Evolutionary conservation across 805 yeast species (phyloP).

Genomic region (Saturnispora dispora): DNA sequence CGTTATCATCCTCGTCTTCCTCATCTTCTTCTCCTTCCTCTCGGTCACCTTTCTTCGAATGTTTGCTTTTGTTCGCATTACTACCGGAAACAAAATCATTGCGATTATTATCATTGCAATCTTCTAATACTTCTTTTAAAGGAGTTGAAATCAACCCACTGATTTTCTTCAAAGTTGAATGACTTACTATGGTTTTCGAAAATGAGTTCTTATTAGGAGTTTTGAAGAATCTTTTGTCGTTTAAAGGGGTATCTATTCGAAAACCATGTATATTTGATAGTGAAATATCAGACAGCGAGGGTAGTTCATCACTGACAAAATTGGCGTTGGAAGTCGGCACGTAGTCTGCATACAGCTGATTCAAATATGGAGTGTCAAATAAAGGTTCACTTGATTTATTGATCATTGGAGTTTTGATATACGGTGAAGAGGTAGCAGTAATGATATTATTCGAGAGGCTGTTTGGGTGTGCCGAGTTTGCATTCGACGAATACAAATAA

Average conservation of each 20-base stretch:
- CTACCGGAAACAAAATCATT: background rate
- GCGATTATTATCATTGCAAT: background rate
- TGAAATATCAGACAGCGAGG: conserved; percentile 3
- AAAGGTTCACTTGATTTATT: conserved; percentile 9
- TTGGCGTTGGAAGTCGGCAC: background rate
- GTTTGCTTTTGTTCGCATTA: background rate
- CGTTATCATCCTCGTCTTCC: background rate
- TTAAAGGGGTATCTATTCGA: conserved; percentile 2
- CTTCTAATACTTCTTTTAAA: background rate
- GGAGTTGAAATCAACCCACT: conserved; percentile 5
- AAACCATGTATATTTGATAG: background rate
- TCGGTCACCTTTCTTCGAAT: background rate
- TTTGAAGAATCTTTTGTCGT: background rate
- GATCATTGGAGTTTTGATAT: conserved; percentile 6
- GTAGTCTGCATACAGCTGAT: conserved; percentile 8
- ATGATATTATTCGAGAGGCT: background rate
- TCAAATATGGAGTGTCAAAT: conserved; percentile 13
- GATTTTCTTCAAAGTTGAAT: conserved; percentile 5
- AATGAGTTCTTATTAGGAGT: conserved; percentile 6
- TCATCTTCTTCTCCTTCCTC: background rate
- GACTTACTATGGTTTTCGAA: background rate
- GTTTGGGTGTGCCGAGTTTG: background rate
- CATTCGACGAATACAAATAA: background rate
- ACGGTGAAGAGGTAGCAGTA: conserved; percentile 4
- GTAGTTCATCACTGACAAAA: conserved; percentile 1